Conservation (phyloP, 1,284 basidiomycete genomes). For the Pholiota adiposa region DNA sequence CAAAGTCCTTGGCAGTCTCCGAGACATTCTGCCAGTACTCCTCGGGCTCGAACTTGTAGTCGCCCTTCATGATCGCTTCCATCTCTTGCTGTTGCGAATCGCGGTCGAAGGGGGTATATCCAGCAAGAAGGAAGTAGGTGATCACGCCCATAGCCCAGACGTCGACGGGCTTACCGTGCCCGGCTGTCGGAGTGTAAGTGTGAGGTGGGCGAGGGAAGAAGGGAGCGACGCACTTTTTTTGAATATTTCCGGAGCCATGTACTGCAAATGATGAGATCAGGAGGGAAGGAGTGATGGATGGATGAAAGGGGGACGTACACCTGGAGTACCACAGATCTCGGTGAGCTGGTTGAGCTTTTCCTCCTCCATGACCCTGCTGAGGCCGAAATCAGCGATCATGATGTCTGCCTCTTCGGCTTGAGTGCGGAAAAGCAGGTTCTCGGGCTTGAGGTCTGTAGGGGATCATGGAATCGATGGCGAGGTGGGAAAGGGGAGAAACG, state of each 20-base stretch:
- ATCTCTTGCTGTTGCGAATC: conserved; percentile 88
- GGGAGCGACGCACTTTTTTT: conserved; percentile 67
- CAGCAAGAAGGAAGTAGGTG: conserved; percentile 93
- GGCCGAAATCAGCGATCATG: conserved; percentile 97
- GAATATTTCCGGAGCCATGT: conserved; percentile 99
- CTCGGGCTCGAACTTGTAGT: conserved; percentile 89
- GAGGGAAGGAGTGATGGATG: neutral
- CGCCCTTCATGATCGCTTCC: conserved; percentile 91
- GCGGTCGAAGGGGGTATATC: conserved; percentile 94
- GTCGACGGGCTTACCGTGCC: conserved; percentile 96
- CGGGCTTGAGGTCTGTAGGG: conserved; percentile 87
- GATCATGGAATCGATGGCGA: neutral
- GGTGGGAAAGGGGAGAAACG: conserved; percentile 23
- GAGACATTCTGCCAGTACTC: conserved; percentile 92
- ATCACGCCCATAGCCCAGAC: conserved; percentile 98
- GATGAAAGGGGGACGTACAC: conserved; percentile 39
- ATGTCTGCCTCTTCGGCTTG: conserved; percentile 92
- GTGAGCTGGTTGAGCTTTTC: conserved; percentile 88
- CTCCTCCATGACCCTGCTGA: conserved; percentile 89
- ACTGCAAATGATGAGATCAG: conserved; percentile 45
- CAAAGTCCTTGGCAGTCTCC: conserved; percentile 82
- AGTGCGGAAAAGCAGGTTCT: conserved; percentile 95
- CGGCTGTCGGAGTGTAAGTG: conserved; percentile 51
- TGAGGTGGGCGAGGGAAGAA: neutral
- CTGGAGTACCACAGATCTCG: conserved; percentile 94